phyloP scores from a whole-genome alignment of 2,329 filamentous ascomycete genomes.

The Ophiocordyceps camponoti-leonardi region DNA sequence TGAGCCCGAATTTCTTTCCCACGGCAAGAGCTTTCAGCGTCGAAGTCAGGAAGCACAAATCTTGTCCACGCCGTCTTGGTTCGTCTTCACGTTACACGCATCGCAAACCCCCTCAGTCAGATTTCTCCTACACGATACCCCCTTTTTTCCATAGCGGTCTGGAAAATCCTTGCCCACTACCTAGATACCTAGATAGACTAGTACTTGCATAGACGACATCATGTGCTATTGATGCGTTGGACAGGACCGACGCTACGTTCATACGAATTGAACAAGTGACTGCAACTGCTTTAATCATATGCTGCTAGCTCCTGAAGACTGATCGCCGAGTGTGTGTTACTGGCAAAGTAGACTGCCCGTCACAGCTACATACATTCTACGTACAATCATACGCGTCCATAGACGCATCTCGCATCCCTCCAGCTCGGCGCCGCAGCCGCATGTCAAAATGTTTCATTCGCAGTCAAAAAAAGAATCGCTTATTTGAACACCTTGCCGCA shows the following conservation, averaged over 20 bases:
- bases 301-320: neutral
- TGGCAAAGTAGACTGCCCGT: neutral
- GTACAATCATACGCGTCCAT: neutral
- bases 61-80: too few relatives aligned
- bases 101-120: too few relatives aligned
- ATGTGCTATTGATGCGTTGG: neutral
- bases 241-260: neutral
- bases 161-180: too few relatives aligned
- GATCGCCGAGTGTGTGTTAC: neutral
- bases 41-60: too few relatives aligned
- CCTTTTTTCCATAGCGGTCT: too few relatives aligned
- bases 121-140: too few relatives aligned
- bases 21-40: neutral
- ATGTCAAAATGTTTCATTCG: neutral
- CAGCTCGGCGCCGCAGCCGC: neutral
- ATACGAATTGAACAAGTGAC: neutral
- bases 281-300: neutral
- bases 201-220: neutral
- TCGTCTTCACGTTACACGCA: too few relatives aligned
- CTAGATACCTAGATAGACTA: too few relatives aligned
- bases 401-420: neutral
- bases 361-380: neutral
- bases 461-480: slow-evolving; percentile 10
- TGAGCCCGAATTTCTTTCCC: neutral
- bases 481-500: slow-evolving; percentile 99